These are phyloP conservation scores for Saccharomycopsis amapae DNA, from an alignment of 805 yeast genomes.

Conservation along the genomic window DNA sequence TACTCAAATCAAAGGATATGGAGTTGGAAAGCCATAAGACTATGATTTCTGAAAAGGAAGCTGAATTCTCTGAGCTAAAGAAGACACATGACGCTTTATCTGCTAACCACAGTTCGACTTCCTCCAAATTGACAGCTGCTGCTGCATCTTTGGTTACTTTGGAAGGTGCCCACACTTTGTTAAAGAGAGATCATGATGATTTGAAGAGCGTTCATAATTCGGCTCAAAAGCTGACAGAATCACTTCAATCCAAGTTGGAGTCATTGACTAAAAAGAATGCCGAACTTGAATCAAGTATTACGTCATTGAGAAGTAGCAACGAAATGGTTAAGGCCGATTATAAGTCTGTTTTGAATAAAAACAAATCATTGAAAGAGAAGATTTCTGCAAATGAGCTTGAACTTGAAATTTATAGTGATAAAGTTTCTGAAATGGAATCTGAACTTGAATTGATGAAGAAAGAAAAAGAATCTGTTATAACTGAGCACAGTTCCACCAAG, in stretches of 20 bases:
- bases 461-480: not conserved
- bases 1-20: not conserved
- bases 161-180: slow-evolving; percentile 11
- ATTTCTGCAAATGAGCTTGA: not conserved
- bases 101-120: not conserved
- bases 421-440: not conserved
- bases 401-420: not conserved
- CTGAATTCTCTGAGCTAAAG: not conserved
- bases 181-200: slow-evolving; percentile 1
- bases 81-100: not conserved
- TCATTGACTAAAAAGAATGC: not conserved
- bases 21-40: not conserved
- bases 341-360: not conserved
- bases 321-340: slow-evolving; percentile 2
- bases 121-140: not conserved
- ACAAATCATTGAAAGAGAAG: not conserved
- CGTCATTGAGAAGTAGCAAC: not conserved
- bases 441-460: not conserved
- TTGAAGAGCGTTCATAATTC: not conserved
- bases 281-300: not conserved
- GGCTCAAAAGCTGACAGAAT: not conserved
- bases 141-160: slow-evolving; percentile 4
- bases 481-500: not conserved
- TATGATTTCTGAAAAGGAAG: not conserved
- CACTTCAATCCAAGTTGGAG: not conserved